Percentiles rank a stretch among this genome's conserved stretches.
Conservation (phyloP, 2,329 filamentous ascomycete species). For the Akanthomyces dipterigenus region DNA sequence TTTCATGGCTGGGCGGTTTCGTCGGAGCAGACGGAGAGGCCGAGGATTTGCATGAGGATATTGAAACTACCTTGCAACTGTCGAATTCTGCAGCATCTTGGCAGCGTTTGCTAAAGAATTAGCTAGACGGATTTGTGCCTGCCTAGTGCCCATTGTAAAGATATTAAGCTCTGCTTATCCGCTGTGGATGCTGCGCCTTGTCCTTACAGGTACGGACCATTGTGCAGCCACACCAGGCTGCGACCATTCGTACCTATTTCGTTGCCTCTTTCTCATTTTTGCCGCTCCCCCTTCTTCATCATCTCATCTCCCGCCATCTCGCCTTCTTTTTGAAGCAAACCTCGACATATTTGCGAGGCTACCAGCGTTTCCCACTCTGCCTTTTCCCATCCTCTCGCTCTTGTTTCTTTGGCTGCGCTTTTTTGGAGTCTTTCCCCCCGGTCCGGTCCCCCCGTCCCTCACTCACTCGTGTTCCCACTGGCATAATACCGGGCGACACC, state of each 20-base stretch:
- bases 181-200: too few species aligned
- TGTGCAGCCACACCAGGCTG: not conserved
- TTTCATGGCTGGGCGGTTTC: too few species aligned
- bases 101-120: too few species aligned
- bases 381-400: not conserved
- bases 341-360: not conserved
- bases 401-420: not conserved
- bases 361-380: not conserved
- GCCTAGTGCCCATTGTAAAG: too few species aligned
- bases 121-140: too few species aligned
- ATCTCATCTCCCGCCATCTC: not conserved
- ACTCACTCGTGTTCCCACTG: not conserved
- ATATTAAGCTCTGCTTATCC: too few species aligned
- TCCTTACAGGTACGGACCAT: not conserved
- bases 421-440: not conserved
- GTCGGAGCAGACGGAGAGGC: too few species aligned
- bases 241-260: constrained; percentile 17
- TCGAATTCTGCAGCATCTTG: too few species aligned
- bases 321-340: not conserved
- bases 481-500: not conserved
- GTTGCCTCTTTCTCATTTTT: not conserved
- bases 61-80: too few species aligned
- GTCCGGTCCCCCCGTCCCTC: not conserved
- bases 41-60: too few species aligned
- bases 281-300: not conserved